Evolutionary conservation across 139 green algal species (phyloP).

Genomic region (Penium margaritaceum): DNA sequence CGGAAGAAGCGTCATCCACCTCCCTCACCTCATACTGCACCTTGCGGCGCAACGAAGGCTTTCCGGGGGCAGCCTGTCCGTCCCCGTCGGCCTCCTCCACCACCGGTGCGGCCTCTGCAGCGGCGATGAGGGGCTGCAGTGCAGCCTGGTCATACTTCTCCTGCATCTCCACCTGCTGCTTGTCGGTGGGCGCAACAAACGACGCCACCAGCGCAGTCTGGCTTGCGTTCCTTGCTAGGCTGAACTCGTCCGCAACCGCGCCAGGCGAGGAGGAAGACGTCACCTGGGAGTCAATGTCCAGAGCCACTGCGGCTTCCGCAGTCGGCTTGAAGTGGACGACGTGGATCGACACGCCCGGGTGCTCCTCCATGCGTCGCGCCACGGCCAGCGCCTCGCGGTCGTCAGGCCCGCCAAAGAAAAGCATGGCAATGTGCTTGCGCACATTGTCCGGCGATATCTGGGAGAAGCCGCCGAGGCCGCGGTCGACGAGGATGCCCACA

Average conservation of each 20-base stretch:
- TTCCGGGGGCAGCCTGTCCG: neutral
- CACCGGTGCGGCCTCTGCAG: neutral
- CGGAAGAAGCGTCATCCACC: conserved; percentile 20
- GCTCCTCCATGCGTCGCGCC: conserved; percentile 32
- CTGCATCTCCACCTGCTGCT: conserved; percentile 22
- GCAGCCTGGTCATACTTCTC: conserved; percentile 7
- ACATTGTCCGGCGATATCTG: conserved; percentile 7
- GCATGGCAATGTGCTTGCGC: conserved; percentile 16
- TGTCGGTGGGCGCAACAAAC: neutral
- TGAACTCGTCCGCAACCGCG: neutral
- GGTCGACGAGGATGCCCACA: conserved; percentile 40
- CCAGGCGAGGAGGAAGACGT: neutral
- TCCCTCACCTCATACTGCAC: conserved; percentile 15
- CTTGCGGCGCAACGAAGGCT: neutral
- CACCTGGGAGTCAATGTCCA: conserved; percentile 8
- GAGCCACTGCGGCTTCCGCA: conserved; percentile 1
- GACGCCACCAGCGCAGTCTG: neutral
- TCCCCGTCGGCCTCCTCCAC: neutral
- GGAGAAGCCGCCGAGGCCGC: conserved; percentile 21
- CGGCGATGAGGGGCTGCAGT: neutral
- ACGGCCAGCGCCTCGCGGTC: conserved; percentile 40
- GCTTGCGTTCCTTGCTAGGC: neutral
- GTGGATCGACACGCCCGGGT: conserved; percentile 27
- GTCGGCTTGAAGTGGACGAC: conserved; percentile 30
- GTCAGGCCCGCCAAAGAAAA: conserved; percentile 46